phyloP scores from a whole-genome alignment of 2,329 filamentous ascomycete genomes.

The Pseudopithomyces chartarum region DNA sequence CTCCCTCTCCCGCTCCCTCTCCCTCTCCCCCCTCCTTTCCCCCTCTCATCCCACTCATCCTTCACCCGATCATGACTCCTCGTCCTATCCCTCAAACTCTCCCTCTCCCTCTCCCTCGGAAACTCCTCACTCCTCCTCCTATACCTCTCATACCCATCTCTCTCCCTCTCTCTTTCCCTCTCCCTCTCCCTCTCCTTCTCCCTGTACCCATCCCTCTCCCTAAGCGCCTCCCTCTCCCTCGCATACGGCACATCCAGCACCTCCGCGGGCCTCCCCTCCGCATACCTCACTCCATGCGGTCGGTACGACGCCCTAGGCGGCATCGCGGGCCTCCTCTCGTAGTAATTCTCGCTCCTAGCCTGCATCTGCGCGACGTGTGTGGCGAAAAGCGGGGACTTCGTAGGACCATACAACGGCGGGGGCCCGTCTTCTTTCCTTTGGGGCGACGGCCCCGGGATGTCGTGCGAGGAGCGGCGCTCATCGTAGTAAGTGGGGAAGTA shows the following conservation, averaged over 20 bases:
- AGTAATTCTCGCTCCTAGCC: conserved; percentile 30
- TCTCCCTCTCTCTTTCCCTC: conserved; percentile 15
- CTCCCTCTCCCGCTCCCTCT: conserved; percentile 4
- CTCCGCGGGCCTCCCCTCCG: too few relatives aligned
- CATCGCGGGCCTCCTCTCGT: conserved; percentile 35
- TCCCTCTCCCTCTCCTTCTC: conserved; percentile 11
- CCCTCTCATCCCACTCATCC: conserved; percentile 26
- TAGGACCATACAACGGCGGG: conserved; percentile 49
- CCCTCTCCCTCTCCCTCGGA: conserved; percentile 8
- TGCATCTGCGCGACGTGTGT: conserved; percentile 50
- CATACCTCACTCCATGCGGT: conserved; percentile 31
- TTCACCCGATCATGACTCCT: conserved; percentile 26
- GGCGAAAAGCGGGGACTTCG: conserved; percentile 53
- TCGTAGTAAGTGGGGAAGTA: conserved; percentile 46
- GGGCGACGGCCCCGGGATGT: conserved; percentile 5
- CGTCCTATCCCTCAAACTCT: conserved; percentile 9
- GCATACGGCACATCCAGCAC: conserved; percentile 23
- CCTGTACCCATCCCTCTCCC: conserved; percentile 13
- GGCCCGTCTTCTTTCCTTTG: conserved; percentile 18
- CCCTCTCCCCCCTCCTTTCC: conserved; percentile 7
- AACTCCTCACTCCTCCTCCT: conserved; percentile 16
- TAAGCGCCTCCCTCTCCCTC: conserved; percentile 16
- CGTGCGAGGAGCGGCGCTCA: conserved; percentile 34
- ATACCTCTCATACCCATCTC: conserved; percentile 12
- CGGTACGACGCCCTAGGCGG: conserved; percentile 31